Evolutionary conservation across 306 rosid genomes (phyloP).

Genomic region (Argentina anserina): DNA sequence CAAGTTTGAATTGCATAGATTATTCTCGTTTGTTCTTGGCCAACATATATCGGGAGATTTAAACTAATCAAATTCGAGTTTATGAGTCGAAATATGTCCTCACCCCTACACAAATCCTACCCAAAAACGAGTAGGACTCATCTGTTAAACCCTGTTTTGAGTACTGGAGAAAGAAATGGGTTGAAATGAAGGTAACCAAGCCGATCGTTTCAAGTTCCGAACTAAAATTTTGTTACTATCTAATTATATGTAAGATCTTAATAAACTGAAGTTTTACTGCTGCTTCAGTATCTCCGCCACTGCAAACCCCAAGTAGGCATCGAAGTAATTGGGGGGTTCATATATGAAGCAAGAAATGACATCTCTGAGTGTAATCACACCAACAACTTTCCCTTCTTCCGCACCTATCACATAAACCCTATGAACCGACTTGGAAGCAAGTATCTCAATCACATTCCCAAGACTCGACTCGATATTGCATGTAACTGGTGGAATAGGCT

Average conservation of each 20-base stretch:
- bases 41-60: not conserved
- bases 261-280: conserved; percentile 22
- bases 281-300: conserved; percentile 57
- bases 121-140: not conserved
- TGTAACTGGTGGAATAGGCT: conserved; percentile 48
- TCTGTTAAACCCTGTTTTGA: not conserved
- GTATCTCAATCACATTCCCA: conserved; percentile 57
- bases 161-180: not conserved
- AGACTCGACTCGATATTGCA: conserved; percentile 64
- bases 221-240: not conserved
- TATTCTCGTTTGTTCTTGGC: not conserved
- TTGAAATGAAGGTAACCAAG: not conserved
- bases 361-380: conserved; percentile 82
- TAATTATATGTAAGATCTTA: conserved; percentile 5
- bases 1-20: not conserved
- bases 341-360: conserved; percentile 81
- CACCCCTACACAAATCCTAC: not conserved
- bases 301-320: conserved; percentile 57
- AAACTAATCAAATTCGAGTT: not conserved
- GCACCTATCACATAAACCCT: conserved; percentile 56
- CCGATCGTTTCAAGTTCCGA: not conserved
- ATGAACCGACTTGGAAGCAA: conserved; percentile 77
- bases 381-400: conserved; percentile 48
- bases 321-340: conserved; percentile 70
- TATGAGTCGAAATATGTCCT: not conserved